Evolutionary conservation across 2,329 filamentous ascomycete genomes (phyloP).

Genomic region (Botrytis cinerea): DNA sequence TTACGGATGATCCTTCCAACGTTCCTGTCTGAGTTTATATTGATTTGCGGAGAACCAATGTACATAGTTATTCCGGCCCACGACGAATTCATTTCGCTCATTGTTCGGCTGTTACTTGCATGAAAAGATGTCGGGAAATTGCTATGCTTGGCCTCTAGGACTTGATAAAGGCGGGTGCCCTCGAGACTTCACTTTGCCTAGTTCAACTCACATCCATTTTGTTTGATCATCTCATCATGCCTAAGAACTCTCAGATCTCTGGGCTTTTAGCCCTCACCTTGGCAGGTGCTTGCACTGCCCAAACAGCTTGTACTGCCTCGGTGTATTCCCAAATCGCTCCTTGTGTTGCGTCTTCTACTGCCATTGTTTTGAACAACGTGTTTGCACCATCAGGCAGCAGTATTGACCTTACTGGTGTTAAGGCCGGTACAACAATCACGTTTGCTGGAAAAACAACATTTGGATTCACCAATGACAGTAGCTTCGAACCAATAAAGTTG

Average conservation of each 20-base stretch:
- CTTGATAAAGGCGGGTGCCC: conserved; percentile 4
- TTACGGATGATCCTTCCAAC: background rate
- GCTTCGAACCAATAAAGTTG: conserved; percentile 44
- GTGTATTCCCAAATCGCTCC: conserved; percentile 50
- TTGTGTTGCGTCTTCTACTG: conserved; percentile 54
- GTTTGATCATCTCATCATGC: conserved; percentile 12
- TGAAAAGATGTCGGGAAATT: background rate
- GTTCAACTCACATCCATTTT: background rate
- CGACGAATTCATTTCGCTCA: background rate
- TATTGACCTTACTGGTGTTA: conserved; percentile 57
- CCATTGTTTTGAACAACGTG: conserved; percentile 56
- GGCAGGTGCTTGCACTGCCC: background rate
- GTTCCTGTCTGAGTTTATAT: background rate
- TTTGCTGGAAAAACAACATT: conserved; percentile 61
- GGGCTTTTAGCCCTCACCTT: conserved; percentile 15
- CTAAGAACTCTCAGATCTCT: background rate
- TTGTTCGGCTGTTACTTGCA: background rate
- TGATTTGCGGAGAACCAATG: background rate
- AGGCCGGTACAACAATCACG: conserved; percentile 54
- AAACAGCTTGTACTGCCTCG: conserved; percentile 28
- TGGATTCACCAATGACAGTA: conserved; percentile 35
- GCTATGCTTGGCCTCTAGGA: background rate
- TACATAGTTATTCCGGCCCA: background rate
- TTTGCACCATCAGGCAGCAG: conserved; percentile 58
- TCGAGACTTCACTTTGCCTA: background rate